phyloP scores from a whole-genome alignment of 768 basidiomycete genomes.

The Phlegmacium glaucopus region DNA sequence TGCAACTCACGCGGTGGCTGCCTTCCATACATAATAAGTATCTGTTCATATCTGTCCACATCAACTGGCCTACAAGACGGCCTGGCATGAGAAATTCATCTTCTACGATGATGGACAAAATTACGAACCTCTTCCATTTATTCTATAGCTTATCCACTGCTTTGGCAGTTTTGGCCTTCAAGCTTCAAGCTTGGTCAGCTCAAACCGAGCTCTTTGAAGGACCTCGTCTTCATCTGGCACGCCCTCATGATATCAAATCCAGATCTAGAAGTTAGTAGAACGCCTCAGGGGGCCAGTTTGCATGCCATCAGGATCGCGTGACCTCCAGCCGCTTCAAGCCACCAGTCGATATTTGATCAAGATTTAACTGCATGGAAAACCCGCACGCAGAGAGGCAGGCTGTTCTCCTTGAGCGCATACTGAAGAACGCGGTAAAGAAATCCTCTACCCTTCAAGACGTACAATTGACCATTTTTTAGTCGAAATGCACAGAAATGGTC shows the following conservation, averaged over 20 bases:
- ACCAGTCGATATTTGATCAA: too few species aligned
- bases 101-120: not conserved
- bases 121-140: slow-evolving; percentile 83
- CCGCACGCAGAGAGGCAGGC: slow-evolving; percentile 93
- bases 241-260: slow-evolving; percentile 76
- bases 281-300: too few species aligned
- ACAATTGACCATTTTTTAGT: slow-evolving; percentile 41
- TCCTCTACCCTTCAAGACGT: not conserved
- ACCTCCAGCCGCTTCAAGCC: too few species aligned
- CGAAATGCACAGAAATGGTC: slow-evolving; percentile 90
- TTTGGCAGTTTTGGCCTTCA: slow-evolving; percentile 81
- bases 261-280: slow-evolving; percentile 56
- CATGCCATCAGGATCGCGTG: not conserved
- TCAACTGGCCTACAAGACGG: slow-evolving; percentile 67
- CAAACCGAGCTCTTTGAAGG: slow-evolving; percentile 84
- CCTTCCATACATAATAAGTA: slow-evolving; percentile 88
- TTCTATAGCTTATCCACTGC: slow-evolving; percentile 89
- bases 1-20: slow-evolving; percentile 88
- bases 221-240: slow-evolving; percentile 96
- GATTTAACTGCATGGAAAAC: slow-evolving; percentile 88
- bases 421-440: slow-evolving; percentile 78
- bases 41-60: slow-evolving; percentile 88
- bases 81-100: slow-evolving; percentile 4
- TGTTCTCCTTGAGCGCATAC: slow-evolving; percentile 83
- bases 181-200: slow-evolving; percentile 89